A percentile compares a stretch with the other conserved stretches of the same genome.
These are phyloP conservation scores for Moniliophthora roreri DNA, from an alignment of 1,284 basidiomycete species.

Conservation along the genomic window DNA sequence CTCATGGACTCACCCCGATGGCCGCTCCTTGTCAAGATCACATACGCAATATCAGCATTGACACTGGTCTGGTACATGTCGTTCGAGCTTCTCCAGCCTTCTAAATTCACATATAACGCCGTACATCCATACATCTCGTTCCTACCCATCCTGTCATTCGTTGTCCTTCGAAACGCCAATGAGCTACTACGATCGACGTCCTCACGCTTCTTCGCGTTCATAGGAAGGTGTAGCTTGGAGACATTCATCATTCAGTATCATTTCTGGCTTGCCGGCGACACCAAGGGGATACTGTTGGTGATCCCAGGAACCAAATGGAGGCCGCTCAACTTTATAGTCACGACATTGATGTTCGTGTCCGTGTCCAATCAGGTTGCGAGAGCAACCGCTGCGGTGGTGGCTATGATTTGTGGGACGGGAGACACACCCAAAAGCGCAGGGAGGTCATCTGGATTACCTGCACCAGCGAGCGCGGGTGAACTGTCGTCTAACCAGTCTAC, in stretches of 20 bases:
- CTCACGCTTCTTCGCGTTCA: constrained; percentile 72
- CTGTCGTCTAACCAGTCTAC: too few species aligned
- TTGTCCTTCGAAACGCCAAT: constrained; percentile 75
- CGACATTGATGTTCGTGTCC: constrained; percentile 77
- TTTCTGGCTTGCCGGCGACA: constrained; percentile 86
- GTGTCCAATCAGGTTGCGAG: constrained; percentile 74
- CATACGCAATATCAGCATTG: constrained; percentile 49
- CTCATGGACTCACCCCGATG: constrained; percentile 72
- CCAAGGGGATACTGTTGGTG: constrained; percentile 80
- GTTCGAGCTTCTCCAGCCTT: constrained; percentile 75
- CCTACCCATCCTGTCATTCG: constrained; percentile 77
- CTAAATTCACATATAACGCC: constrained; percentile 82
- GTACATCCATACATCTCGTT: constrained; percentile 86
- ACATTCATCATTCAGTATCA: constrained; percentile 91
- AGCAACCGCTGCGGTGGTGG: constrained; percentile 74
- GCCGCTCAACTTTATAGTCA: constrained; percentile 73
- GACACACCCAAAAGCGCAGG: neutral
- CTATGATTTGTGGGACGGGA: constrained; percentile 56
- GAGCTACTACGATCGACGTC: constrained; percentile 67
- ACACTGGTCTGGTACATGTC: constrained; percentile 76
- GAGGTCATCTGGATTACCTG: neutral
- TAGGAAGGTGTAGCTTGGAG: constrained; percentile 83
- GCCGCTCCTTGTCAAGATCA: constrained; percentile 49
- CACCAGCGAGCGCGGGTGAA: neutral
- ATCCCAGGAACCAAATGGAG: constrained; percentile 75